Evolutionary conservation across 2,329 filamentous ascomycete genomes (phyloP).

Genomic region (Orbilia brochopaga): DNA sequence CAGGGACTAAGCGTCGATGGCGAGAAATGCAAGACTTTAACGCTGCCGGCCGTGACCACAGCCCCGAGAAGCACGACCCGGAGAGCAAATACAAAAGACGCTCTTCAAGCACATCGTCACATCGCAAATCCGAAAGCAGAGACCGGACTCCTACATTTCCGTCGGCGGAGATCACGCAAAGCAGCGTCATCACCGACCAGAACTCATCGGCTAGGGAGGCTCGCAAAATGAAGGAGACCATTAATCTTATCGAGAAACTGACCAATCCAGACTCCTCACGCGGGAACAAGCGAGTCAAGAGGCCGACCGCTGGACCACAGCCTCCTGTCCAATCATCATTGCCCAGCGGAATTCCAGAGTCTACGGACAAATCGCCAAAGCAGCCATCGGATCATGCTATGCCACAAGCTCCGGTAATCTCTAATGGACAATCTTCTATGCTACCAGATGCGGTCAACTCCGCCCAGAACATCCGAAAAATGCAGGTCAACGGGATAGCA

Average conservation of each 20-base stretch:
- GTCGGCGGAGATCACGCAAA: slow-evolving; percentile 41
- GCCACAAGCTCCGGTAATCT: slow-evolving; percentile 22
- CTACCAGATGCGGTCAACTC: slow-evolving; percentile 51
- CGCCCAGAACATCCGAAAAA: slow-evolving; percentile 44
- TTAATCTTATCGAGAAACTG: slow-evolving; percentile 55
- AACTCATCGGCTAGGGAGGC: slow-evolving; percentile 65
- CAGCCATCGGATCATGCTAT: slow-evolving; percentile 36
- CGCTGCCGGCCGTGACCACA: slow-evolving; percentile 68
- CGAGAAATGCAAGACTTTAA: slow-evolving; percentile 47
- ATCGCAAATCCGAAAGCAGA: slow-evolving; percentile 71
- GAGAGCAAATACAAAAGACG: slow-evolving; percentile 63
- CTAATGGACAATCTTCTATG: slow-evolving; percentile 25
- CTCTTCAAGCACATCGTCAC: slow-evolving; percentile 63
- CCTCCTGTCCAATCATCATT: slow-evolving; percentile 27
- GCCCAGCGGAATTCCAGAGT: slow-evolving; percentile 35
- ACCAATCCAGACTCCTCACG: slow-evolving; percentile 53
- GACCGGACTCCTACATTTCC: slow-evolving; percentile 67
- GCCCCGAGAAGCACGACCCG: slow-evolving; percentile 68
- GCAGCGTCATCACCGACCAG: slow-evolving; percentile 66
- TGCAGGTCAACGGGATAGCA: slow-evolving; percentile 45
- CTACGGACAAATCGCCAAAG: slow-evolving; percentile 47
- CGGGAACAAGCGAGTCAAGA: slow-evolving; percentile 53
- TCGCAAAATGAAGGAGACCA: slow-evolving; percentile 54
- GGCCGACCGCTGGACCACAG: slow-evolving; percentile 51
- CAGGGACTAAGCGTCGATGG: slow-evolving; percentile 64